A percentile compares a stretch with the other conserved stretches of the same genome.
phyloP scores from a whole-genome alignment of 2,329 filamentous ascomycete genomes.

The Rhytidhysteron rufulum region DNA sequence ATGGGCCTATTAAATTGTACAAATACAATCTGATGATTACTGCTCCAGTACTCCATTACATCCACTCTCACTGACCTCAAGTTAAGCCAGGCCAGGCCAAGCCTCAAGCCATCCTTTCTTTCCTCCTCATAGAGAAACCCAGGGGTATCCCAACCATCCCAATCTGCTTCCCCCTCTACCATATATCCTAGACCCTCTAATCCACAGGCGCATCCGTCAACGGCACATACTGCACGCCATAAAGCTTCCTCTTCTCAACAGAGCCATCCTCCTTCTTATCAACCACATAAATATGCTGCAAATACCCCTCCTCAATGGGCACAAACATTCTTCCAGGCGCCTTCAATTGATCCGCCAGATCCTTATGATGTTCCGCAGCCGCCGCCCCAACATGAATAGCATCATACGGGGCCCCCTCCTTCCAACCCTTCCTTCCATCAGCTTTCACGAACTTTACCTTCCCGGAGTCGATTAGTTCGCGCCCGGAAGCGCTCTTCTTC shows the following conservation, averaged over 20 bases:
- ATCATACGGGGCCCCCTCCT: constrained; percentile 64
- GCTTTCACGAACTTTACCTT: constrained; percentile 68
- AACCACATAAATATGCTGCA: constrained; percentile 69
- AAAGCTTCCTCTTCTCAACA: constrained; percentile 59
- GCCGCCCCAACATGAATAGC: constrained; percentile 94
- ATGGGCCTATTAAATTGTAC: too few relatives aligned
- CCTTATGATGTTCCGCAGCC: constrained; percentile 67
- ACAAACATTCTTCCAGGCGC: constrained; percentile 79
- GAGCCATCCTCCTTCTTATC: constrained; percentile 66
- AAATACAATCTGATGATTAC: too few relatives aligned
- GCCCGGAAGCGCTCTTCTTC: constrained; percentile 40
- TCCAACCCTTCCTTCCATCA: constrained; percentile 54
- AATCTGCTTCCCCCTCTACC: too few relatives aligned
- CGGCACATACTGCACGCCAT: constrained; percentile 73
- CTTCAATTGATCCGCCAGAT: constrained; percentile 72
- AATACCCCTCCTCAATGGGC: constrained; percentile 57
- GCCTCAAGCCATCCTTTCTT: too few relatives aligned
- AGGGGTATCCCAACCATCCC: too few relatives aligned
- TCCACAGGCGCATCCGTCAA: constrained; percentile 72
- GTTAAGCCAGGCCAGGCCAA: too few relatives aligned
- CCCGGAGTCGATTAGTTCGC: constrained; percentile 59
- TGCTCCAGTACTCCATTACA: too few relatives aligned
- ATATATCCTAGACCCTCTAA: too few relatives aligned
- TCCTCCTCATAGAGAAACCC: too few relatives aligned
- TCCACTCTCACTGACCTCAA: too few relatives aligned